phyloP scores from a whole-genome alignment of 257 asterid species.

The Jacaranda copaia region DNA sequence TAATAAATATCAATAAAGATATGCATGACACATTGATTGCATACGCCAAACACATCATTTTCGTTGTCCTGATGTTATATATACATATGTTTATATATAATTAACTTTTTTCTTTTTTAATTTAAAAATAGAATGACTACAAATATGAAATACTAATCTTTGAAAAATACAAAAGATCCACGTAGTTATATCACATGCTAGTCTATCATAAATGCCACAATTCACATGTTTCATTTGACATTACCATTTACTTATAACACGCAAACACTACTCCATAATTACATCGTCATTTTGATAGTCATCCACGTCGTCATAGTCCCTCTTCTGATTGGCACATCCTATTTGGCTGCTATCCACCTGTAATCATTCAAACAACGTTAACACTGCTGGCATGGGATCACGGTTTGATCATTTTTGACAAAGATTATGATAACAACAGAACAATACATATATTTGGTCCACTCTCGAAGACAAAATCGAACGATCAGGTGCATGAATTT shows the following conservation, averaged over 20 bases:
- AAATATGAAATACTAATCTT: too few species aligned
- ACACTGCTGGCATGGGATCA: background rate
- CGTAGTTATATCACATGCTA: too few species aligned
- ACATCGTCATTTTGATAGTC: background rate
- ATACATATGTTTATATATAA: too few species aligned
- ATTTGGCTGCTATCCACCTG: background rate
- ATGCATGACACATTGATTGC: too few species aligned
- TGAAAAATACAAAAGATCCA: too few species aligned
- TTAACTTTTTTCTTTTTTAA: too few species aligned
- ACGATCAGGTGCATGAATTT: background rate
- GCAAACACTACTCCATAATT: too few species aligned
- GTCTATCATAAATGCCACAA: too few species aligned
- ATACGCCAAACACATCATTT: too few species aligned
- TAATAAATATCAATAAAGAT: too few species aligned
- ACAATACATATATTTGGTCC: background rate
- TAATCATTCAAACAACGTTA: background rate
- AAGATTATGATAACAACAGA: background rate
- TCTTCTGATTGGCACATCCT: background rate
- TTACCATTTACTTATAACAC: background rate
- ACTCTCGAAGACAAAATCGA: background rate
- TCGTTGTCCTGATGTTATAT: too few species aligned
- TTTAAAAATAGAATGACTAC: too few species aligned
- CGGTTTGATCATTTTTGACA: constrained; percentile 25
- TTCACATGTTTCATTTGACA: background rate
- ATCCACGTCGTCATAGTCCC: background rate